Evolutionary conservation across 2,329 filamentous ascomycete species (phyloP).

Genomic region (Gaeumannomyces tritici): DNA sequence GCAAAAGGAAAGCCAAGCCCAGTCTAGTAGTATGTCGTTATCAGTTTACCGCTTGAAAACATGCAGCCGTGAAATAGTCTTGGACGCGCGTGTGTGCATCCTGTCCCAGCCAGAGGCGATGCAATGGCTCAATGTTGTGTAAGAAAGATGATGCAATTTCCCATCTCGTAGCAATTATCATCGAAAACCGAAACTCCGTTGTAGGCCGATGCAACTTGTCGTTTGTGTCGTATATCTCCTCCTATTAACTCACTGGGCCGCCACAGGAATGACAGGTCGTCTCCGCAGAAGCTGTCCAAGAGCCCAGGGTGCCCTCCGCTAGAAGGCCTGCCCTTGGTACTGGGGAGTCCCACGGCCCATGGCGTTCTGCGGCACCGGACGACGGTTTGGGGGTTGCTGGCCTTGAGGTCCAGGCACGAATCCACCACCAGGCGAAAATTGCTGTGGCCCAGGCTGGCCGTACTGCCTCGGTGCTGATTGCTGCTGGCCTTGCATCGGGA

Average conservation of each 20-base stretch:
- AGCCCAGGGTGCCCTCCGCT: slow-evolving; percentile 6
- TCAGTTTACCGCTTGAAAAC: neutral
- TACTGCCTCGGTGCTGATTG: neutral
- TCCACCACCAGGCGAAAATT: slow-evolving; percentile 9
- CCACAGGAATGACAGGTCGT: neutral
- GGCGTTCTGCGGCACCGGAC: slow-evolving; percentile 7
- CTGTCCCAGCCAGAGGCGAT: neutral
- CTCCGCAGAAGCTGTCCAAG: neutral
- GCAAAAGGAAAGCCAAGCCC: neutral
- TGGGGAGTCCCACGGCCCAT: slow-evolving; percentile 15
- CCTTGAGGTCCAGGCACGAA: slow-evolving; percentile 14
- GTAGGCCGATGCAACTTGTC: neutral
- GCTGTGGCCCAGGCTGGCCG: slow-evolving; percentile 9
- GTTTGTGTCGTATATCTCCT: neutral
- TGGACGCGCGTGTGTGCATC: neutral
- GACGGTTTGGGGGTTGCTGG: slow-evolving; percentile 14
- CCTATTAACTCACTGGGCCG: neutral
- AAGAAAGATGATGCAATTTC: neutral
- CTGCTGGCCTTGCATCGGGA: slow-evolving; percentile 5
- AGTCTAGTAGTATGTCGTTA: neutral
- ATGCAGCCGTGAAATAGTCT: neutral
- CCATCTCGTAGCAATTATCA: slow-evolving; percentile 3
- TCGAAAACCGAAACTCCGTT: neutral
- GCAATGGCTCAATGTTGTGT: neutral
- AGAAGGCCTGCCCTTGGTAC: slow-evolving; percentile 22